Evolutionary conservation across 2,329 filamentous ascomycete genomes (phyloP).

Genomic region (Aspergillus ustus): DNA sequence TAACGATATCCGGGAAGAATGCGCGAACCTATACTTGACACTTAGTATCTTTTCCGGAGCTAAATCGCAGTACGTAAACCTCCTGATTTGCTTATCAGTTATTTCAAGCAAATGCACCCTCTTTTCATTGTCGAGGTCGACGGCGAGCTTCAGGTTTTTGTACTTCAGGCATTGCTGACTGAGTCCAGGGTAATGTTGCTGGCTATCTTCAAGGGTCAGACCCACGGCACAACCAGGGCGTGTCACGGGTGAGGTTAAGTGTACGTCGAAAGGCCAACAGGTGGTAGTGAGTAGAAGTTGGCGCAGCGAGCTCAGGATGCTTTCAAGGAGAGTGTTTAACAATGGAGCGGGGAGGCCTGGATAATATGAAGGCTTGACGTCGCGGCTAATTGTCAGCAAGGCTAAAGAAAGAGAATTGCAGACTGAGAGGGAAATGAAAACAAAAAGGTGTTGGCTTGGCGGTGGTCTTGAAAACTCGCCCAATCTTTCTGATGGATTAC

Average conservation of each 20-base stretch:
- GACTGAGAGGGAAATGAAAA: neutral
- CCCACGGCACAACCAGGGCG: neutral
- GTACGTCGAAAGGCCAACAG: too few species aligned
- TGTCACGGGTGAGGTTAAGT: too few species aligned
- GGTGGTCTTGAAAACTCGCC: neutral
- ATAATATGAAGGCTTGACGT: too few species aligned
- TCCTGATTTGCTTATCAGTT: slow-evolving; percentile 56
- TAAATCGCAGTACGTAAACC: slow-evolving; percentile 38
- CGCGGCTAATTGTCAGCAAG: neutral
- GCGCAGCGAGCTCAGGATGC: too few species aligned
- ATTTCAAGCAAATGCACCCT: slow-evolving; percentile 21
- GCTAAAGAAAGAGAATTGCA: neutral
- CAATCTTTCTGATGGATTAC: neutral
- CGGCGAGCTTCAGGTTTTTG: slow-evolving; percentile 16
- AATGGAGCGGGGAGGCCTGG: too few species aligned
- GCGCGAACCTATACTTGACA: slow-evolving; percentile 35
- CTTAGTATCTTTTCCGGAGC: neutral
- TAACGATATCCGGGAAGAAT: slow-evolving; percentile 57
- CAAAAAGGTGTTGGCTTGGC: too few species aligned
- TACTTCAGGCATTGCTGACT: neutral
- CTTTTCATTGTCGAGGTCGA: slow-evolving; percentile 32
- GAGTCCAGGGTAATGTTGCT: neutral
- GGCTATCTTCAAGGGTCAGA: neutral
- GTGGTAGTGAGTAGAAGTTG: too few species aligned
- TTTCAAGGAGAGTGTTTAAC: too few species aligned